Evolutionary conservation across 2,329 filamentous ascomycete species (phyloP).

Genomic region (Aspergillus aculeatus): DNA sequence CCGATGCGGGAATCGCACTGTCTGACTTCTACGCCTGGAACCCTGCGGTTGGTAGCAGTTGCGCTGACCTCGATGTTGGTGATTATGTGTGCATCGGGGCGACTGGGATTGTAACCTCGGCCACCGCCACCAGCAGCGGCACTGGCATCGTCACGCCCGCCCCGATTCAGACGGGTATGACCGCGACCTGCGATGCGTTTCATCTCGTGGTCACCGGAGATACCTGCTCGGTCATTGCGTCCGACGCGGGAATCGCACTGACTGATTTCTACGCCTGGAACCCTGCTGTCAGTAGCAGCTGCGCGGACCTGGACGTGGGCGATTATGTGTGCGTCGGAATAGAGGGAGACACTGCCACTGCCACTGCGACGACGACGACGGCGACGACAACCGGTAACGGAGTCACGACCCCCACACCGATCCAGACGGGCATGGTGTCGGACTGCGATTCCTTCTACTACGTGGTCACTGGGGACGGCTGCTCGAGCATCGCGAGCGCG

Average conservation of each 20-base stretch:
- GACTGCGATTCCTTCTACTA: constrained; percentile 19
- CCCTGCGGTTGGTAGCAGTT: constrained; percentile 4
- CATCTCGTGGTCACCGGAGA: too few species aligned
- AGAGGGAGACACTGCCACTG: not conserved
- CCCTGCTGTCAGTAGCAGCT: too few species aligned
- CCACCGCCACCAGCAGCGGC: too few species aligned
- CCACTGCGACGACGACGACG: not conserved
- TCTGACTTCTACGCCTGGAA: constrained; percentile 8
- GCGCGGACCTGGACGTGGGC: too few species aligned
- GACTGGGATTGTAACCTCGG: too few species aligned
- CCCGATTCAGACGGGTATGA: too few species aligned
- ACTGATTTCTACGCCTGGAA: too few species aligned
- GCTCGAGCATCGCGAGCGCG: constrained; percentile 13
- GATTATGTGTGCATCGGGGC: not conserved
- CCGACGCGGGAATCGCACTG: too few species aligned
- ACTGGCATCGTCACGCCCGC: too few species aligned
- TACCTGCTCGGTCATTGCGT: too few species aligned
- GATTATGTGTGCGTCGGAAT: not conserved
- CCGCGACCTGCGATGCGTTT: too few species aligned
- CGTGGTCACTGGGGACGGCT: constrained; percentile 15
- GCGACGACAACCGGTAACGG: not conserved
- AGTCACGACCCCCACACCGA: constrained; percentile 13
- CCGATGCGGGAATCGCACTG: not conserved
- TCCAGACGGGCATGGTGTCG: constrained; percentile 13
- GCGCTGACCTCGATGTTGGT: not conserved